These are phyloP conservation scores for Tolypocladium ovalisporum DNA, from an alignment of 2,329 filamentous ascomycete genomes.

Conservation along the genomic window DNA sequence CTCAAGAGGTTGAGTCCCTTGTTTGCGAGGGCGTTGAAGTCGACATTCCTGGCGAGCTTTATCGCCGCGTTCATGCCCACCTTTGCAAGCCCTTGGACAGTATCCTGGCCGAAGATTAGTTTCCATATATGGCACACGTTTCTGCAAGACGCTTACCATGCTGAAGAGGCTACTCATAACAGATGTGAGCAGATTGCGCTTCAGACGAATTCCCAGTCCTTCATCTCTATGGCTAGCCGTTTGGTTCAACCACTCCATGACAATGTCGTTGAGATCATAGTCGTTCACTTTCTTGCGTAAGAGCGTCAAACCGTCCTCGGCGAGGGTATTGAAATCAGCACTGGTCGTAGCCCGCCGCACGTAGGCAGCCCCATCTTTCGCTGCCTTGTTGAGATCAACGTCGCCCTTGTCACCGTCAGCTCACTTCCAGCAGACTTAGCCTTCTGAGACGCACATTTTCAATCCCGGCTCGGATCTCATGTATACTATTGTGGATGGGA, in stretches of 20 bases:
- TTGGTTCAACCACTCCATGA: neutral
- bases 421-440: neutral
- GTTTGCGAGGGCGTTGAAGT: neutral
- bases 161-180: neutral
- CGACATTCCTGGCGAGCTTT: neutral
- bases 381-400: neutral
- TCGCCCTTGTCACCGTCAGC: neutral
- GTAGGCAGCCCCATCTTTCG: neutral
- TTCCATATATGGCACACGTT: neutral
- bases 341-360: neutral
- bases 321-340: neutral
- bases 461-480: neutral
- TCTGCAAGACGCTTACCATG: neutral
- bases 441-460: neutral
- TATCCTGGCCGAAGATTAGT: neutral
- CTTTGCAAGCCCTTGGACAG: neutral
- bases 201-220: neutral
- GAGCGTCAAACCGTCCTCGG: neutral
- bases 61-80: neutral
- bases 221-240: neutral
- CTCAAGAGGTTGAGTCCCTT: neutral
- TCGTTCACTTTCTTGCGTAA: neutral
- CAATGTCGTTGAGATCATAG: neutral
- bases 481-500: neutral
- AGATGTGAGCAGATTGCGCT: neutral